Conservation (phyloP, 2,329 filamentous ascomycete species). For the Fusarium chuoi region DNA sequence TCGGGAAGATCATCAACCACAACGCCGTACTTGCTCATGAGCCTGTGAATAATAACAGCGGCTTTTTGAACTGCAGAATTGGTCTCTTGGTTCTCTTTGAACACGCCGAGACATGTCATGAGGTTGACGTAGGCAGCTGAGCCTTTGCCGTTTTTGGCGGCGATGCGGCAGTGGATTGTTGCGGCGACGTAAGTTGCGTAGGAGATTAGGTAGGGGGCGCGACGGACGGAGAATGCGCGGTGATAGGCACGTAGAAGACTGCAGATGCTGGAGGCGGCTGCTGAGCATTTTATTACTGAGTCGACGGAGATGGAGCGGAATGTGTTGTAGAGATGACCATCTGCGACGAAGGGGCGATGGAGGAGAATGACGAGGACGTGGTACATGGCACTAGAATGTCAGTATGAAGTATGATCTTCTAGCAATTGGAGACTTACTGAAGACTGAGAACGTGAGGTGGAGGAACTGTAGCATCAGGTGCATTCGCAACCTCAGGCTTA, state of each 20-base stretch:
- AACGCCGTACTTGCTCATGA: constrained; percentile 58
- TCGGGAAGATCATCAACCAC: constrained; percentile 23
- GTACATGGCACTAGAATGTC: constrained; percentile 53
- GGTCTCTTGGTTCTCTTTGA: constrained; percentile 60
- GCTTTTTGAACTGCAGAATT: constrained; percentile 61
- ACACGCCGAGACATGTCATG: constrained; percentile 57
- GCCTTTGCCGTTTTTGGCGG: constrained; percentile 54
- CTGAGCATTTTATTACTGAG: constrained; percentile 56
- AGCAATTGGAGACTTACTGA: constrained; percentile 27
- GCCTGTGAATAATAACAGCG: constrained; percentile 54
- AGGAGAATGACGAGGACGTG: constrained; percentile 63
- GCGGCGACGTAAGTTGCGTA: constrained; percentile 67
- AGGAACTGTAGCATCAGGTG: constrained; percentile 36
- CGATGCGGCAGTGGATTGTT: constrained; percentile 62
- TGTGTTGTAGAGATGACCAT: constrained; percentile 59
- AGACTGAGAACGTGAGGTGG: constrained; percentile 58
- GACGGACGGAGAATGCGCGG: constrained; percentile 55
- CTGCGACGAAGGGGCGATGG: constrained; percentile 63
- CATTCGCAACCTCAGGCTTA: constrained; percentile 47
- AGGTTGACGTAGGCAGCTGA: constrained; percentile 55
- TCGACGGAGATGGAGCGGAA: constrained; percentile 54
- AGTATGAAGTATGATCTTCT: too few relatives aligned
- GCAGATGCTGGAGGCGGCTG: constrained; percentile 58
- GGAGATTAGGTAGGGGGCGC: constrained; percentile 63
- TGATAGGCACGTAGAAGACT: constrained; percentile 57